phyloP scores from a whole-genome alignment of 2,329 filamentous ascomycete species.

The Penicillium thymicola region DNA sequence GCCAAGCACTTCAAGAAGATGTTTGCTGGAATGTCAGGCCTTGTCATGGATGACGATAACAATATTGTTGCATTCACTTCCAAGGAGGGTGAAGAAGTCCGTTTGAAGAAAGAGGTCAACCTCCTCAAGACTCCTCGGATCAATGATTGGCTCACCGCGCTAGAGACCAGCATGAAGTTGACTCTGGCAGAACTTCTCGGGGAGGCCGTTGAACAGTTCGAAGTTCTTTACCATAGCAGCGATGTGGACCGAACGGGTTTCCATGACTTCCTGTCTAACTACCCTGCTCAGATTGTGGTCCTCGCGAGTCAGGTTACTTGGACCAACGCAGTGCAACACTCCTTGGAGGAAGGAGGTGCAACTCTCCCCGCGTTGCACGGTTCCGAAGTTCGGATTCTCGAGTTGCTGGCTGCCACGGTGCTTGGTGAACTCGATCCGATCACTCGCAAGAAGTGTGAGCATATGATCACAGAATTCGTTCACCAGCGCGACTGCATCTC shows the following conservation, averaged over 20 bases:
- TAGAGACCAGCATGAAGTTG: constrained; percentile 90
- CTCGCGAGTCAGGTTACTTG: constrained; percentile 90
- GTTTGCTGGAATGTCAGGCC: constrained; percentile 92
- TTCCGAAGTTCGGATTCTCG: constrained; percentile 78
- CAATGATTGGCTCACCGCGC: constrained; percentile 95
- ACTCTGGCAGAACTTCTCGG: constrained; percentile 87
- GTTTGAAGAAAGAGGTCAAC: constrained; percentile 85
- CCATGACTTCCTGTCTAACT: constrained; percentile 75
- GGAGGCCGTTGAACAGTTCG: constrained; percentile 81
- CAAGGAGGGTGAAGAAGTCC: constrained; percentile 87
- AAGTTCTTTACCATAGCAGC: constrained; percentile 69
- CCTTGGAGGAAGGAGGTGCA: constrained; percentile 69
- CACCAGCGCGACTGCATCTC: constrained; percentile 94
- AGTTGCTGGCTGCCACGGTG: constrained; percentile 82
- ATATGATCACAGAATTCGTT: constrained; percentile 97
- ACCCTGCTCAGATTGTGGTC: constrained; percentile 92
- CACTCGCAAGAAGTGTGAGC: constrained; percentile 93
- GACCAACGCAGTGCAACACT: constrained; percentile 81
- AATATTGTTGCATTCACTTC: constrained; percentile 91
- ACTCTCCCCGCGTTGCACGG: constrained; percentile 70
- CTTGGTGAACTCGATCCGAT: constrained; percentile 84
- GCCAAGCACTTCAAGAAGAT: constrained; percentile 99
- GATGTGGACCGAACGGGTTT: constrained; percentile 68
- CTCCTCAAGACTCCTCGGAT: constrained; percentile 91
- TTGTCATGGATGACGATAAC: constrained; percentile 85